Conservation (phyloP, 2,329 filamentous ascomycete genomes). For the Fusarium chlamydosporum region DNA sequence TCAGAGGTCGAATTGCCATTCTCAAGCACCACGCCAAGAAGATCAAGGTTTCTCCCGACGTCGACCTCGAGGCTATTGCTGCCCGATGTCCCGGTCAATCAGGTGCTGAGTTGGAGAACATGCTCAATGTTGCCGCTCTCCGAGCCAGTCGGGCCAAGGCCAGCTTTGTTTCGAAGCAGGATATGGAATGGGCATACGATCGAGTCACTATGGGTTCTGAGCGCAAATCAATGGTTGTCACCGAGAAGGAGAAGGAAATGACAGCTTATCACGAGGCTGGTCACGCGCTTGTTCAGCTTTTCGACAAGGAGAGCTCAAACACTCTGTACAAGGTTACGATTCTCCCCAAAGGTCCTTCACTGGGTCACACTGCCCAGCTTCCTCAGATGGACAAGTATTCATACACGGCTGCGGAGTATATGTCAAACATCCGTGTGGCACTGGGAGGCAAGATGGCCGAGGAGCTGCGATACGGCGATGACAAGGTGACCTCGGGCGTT, state of each 20-base stretch:
- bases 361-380: constrained; percentile 89
- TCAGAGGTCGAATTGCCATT: constrained; percentile 92
- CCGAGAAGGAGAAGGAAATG: constrained; percentile 92
- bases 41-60: constrained; percentile 82
- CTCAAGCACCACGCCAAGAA: constrained; percentile 94
- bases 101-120: constrained; percentile 94
- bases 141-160: constrained; percentile 92
- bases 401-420: constrained; percentile 85
- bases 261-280: constrained; percentile 98
- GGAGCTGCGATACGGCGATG: constrained; percentile 91
- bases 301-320: constrained; percentile 77
- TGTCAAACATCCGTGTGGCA: constrained; percentile 82
- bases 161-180: constrained; percentile 78
- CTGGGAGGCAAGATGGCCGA: constrained; percentile 92
- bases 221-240: constrained; percentile 88
- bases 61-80: constrained; percentile 87
- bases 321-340: constrained; percentile 98
- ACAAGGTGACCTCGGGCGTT: constrained; percentile 91
- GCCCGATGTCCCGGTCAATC: constrained; percentile 92
- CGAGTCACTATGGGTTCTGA: constrained; percentile 98
- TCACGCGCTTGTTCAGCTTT: constrained; percentile 90
- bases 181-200: constrained; percentile 98
- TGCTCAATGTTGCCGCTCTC: constrained; percentile 96
- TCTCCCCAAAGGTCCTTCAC: constrained; percentile 86
- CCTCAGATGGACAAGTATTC: constrained; percentile 95